These are phyloP conservation scores for Blastocystis sp. DNA, from an alignment of 352 stramenopile species.

Conservation along the genomic window DNA sequence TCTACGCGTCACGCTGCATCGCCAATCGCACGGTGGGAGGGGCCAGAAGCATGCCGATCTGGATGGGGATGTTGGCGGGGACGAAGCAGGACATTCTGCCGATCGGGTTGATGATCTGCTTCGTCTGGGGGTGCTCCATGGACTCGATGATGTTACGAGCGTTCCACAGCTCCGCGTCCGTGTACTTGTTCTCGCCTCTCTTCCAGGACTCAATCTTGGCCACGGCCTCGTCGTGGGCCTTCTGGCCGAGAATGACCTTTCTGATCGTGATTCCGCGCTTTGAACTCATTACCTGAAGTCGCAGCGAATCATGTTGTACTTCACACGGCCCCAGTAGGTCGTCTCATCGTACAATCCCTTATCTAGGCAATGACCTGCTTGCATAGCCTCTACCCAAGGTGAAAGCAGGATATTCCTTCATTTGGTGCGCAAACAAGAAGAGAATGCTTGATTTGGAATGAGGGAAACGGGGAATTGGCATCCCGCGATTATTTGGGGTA, in stretches of 20 bases:
- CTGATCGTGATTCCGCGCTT: not conserved
- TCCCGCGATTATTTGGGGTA: not conserved
- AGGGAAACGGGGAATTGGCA: no score
- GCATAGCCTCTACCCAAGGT: not conserved
- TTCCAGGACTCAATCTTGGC: constrained; percentile 60
- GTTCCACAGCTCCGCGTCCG: constrained; percentile 62
- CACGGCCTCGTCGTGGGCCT: constrained; percentile 44
- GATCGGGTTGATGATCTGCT: constrained; percentile 82
- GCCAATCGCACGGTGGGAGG: constrained; percentile 24
- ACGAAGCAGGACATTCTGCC: constrained; percentile 83
- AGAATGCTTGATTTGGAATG: no score
- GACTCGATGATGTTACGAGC: constrained; percentile 47
- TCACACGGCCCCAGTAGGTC: constrained; percentile 69
- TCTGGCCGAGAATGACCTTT: constrained; percentile 41
- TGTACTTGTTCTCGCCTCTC: constrained; percentile 25
- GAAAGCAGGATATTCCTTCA: constrained; percentile 59
- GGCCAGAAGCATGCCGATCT: constrained; percentile 70
- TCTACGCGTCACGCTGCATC: constrained; percentile 6
- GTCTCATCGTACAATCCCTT: constrained; percentile 65
- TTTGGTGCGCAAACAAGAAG: not conserved
- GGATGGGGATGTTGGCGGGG: constrained; percentile 83
- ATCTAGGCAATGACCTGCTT: not conserved
- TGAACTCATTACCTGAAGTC: not conserved
- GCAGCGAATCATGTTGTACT: constrained; percentile 69
- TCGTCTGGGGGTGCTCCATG: constrained; percentile 80